Percentiles rank a stretch among this genome's conserved stretches.
Conservation (phyloP, 2,329 filamentous ascomycete genomes). For the Pestalotiopsis sp. region DNA sequence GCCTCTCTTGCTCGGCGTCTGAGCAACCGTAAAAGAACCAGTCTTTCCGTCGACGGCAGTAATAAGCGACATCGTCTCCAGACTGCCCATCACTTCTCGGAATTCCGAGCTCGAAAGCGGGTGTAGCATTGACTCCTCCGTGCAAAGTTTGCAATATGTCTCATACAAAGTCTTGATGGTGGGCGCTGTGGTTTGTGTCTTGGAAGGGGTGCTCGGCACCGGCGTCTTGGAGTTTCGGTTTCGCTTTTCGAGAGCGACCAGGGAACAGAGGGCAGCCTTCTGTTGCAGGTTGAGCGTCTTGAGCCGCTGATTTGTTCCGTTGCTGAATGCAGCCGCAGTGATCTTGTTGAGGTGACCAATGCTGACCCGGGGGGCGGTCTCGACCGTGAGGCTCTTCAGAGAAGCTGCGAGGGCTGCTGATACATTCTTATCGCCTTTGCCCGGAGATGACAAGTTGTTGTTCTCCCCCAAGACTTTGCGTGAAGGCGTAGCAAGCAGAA, state of each 20-base stretch:
- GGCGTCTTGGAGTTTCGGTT: constrained; percentile 53
- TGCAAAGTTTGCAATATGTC: constrained; percentile 82
- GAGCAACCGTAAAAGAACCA: constrained; percentile 64
- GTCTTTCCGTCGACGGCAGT: constrained; percentile 71
- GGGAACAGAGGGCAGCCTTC: constrained; percentile 88
- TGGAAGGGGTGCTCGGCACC: constrained; percentile 60
- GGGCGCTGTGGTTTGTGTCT: constrained; percentile 65
- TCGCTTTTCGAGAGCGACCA: constrained; percentile 84
- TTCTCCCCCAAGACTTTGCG: constrained; percentile 83
- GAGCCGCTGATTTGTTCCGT: constrained; percentile 83
- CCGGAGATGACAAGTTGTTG: constrained; percentile 68
- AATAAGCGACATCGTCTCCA: constrained; percentile 86
- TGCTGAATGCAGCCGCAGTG: constrained; percentile 86
- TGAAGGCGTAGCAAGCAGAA: constrained; percentile 66
- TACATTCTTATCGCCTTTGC: constrained; percentile 44
- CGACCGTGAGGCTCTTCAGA: constrained; percentile 66
- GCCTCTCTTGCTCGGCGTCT: constrained; percentile 73
- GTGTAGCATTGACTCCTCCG: constrained; percentile 83
- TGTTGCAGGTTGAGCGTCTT: constrained; percentile 92
- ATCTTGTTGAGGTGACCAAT: constrained; percentile 92
- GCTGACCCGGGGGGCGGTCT: constrained; percentile 84
- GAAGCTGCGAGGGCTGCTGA: constrained; percentile 55
- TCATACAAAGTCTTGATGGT: constrained; percentile 85
- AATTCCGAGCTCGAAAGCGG: constrained; percentile 92
- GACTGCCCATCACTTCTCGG: constrained; percentile 84